phyloP scores from a whole-genome alignment of 306 rosid species.

The Amphicarpaea edgeworthii region DNA sequence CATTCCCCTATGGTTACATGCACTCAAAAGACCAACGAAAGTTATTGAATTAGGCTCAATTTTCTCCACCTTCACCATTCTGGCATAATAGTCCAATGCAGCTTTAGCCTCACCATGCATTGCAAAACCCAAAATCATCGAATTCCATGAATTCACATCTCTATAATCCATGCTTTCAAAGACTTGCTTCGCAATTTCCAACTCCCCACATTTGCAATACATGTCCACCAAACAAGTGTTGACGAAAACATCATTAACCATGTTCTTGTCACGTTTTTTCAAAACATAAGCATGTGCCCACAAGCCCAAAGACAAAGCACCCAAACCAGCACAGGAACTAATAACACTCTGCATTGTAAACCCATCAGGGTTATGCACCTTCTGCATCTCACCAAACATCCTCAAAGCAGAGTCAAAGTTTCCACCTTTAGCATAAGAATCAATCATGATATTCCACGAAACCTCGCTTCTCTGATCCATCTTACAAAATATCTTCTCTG shows the following conservation, averaged over 20 bases:
- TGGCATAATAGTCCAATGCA: constrained; percentile 58
- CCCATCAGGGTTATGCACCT: constrained; percentile 66
- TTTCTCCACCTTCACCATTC: constrained; percentile 55
- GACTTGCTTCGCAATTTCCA: constrained; percentile 68
- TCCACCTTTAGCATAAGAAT: constrained; percentile 61
- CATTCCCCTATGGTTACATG: constrained; percentile 80
- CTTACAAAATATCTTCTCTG: constrained; percentile 59
- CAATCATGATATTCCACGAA: constrained; percentile 85
- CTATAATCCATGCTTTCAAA: constrained; percentile 67
- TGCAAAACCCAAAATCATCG: constrained; percentile 74
- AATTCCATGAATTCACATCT: constrained; percentile 74
- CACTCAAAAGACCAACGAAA: constrained; percentile 74
- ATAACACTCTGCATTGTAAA: constrained; percentile 84
- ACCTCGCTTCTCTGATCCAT: constrained; percentile 72
- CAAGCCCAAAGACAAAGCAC: constrained; percentile 74
- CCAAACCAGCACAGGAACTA: constrained; percentile 77
- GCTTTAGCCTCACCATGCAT: constrained; percentile 72
- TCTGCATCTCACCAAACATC: constrained; percentile 69
- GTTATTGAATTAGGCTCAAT: constrained; percentile 71
- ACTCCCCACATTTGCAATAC: constrained; percentile 81
- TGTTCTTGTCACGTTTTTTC: constrained; percentile 47
- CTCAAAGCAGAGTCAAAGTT: constrained; percentile 61
- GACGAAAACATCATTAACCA: constrained; percentile 57
- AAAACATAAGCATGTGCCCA: constrained; percentile 82
- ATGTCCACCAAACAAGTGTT: constrained; percentile 75